phyloP scores from a whole-genome alignment of 2,329 filamentous ascomycete genomes.

The Xylaria sp. region DNA sequence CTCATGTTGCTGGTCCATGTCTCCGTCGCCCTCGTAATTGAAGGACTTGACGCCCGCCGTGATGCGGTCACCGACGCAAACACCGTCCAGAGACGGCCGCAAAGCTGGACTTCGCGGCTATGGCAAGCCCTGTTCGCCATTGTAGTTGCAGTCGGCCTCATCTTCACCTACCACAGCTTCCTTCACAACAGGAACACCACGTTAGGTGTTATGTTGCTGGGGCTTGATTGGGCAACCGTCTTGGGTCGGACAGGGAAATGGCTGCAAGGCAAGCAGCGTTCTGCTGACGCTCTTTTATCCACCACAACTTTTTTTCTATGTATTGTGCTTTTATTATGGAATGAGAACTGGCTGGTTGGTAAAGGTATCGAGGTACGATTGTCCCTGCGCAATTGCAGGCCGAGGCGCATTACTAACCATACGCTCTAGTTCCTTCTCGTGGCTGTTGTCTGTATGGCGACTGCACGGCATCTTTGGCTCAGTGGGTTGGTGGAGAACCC shows the following conservation, averaged over 20 bases:
- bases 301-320: conserved; percentile 32
- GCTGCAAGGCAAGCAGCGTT: conserved; percentile 28
- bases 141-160: conserved; percentile 28
- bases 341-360: conserved; percentile 38
- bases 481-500: conserved; percentile 32
- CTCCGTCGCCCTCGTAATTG: conserved; percentile 30
- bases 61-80: conserved; percentile 14
- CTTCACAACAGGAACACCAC: conserved; percentile 40
- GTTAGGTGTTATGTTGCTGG: conserved; percentile 35
- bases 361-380: conserved; percentile 36
- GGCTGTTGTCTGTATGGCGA: conserved; percentile 25
- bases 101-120: conserved; percentile 23
- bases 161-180: conserved; percentile 39
- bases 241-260: conserved; percentile 29
- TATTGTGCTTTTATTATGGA: conserved; percentile 32
- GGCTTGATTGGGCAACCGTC: conserved; percentile 30
- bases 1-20: conserved; percentile 37
- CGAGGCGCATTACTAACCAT: conserved; percentile 16
- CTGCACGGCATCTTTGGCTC: conserved; percentile 35
- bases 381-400: not conserved
- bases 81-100: conserved; percentile 22
- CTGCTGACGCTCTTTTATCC: conserved; percentile 32
- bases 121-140: conserved; percentile 33
- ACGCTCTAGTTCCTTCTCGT: conserved; percentile 29
- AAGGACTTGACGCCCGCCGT: conserved; percentile 10